Evolutionary conservation across 257 asterid species (phyloP).

Genomic region (Penstemon barbatus): DNA sequence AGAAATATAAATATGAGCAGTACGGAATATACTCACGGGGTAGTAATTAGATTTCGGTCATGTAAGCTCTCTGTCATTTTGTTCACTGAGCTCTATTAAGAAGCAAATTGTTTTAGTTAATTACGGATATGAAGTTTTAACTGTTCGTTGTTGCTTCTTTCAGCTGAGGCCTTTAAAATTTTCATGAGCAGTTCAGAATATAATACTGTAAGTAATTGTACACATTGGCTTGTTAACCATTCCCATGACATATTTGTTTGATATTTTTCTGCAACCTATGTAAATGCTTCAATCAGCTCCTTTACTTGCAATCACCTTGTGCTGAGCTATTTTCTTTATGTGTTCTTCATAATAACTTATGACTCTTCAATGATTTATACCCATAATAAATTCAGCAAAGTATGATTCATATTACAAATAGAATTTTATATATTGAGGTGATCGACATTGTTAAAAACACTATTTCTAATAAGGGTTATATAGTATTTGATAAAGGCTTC

Average conservation of each 20-base stretch:
- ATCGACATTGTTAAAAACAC: not conserved
- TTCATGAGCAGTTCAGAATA: slow-evolving; percentile 70
- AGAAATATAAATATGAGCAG: slow-evolving; percentile 36
- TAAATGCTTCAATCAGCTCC: slow-evolving; percentile 1
- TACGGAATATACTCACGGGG: slow-evolving; percentile 64
- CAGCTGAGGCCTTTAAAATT: slow-evolving; percentile 71
- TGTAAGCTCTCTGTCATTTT: slow-evolving; percentile 41
- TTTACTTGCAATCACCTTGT: not conserved
- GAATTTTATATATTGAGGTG: not conserved
- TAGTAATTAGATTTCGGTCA: slow-evolving; percentile 68
- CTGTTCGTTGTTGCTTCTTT: slow-evolving; percentile 15
- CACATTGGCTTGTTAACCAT: slow-evolving; percentile 19
- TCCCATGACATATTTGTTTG: not conserved
- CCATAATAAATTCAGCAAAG: not conserved
- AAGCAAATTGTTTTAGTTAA: not conserved
- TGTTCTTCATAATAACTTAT: not conserved
- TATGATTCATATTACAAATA: not conserved
- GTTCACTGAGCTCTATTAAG: slow-evolving; percentile 1
- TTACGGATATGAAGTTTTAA: slow-evolving; percentile 21
- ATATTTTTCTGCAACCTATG: slow-evolving; percentile 16
- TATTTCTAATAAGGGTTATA: not conserved
- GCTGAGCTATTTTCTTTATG: not conserved
- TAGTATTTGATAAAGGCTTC: not conserved
- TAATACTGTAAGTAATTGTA: slow-evolving; percentile 47
- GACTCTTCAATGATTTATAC: slow-evolving; percentile 8